Percentiles rank a stretch among this genome's conserved stretches.
Conservation (phyloP, 2,329 filamentous ascomycete species). For the Macrophomina pseudophaseolina region DNA sequence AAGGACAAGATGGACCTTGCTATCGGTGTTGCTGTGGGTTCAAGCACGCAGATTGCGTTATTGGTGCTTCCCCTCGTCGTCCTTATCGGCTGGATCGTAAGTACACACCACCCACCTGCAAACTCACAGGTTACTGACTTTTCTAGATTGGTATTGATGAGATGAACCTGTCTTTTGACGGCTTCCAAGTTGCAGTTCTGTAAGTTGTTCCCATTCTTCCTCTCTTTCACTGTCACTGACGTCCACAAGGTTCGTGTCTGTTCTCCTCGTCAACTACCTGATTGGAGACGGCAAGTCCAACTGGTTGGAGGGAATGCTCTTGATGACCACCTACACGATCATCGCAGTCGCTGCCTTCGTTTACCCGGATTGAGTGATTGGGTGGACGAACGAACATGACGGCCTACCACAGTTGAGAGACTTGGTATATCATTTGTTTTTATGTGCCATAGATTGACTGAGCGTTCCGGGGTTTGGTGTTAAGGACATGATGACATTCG, state of each 20-base stretch:
- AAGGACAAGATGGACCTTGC: slow-evolving; percentile 74
- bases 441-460: slow-evolving; percentile 15
- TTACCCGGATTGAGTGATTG: slow-evolving; percentile 38
- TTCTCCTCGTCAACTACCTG: slow-evolving; percentile 66
- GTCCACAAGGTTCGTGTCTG: slow-evolving; percentile 53
- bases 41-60: slow-evolving; percentile 68
- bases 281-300: slow-evolving; percentile 65
- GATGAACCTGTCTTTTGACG: slow-evolving; percentile 83
- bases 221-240: slow-evolving; percentile 61
- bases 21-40: slow-evolving; percentile 69
- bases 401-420: background rate
- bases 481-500: slow-evolving; percentile 9
- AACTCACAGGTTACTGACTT: background rate
- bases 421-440: background rate
- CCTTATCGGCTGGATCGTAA: slow-evolving; percentile 63
- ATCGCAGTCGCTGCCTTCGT: slow-evolving; percentile 66
- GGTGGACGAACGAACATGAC: slow-evolving; percentile 1
- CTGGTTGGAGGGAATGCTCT: slow-evolving; percentile 65
- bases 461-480: slow-evolving; percentile 20
- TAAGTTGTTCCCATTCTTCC: slow-evolving; percentile 51
- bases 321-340: slow-evolving; percentile 66
- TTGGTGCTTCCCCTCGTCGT: slow-evolving; percentile 66
- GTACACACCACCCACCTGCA: background rate
- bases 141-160: slow-evolving; percentile 55
- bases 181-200: slow-evolving; percentile 75